Evolutionary conservation across 129 eudicot species (phyloP).

Genomic region (Flaveria linearis): DNA sequence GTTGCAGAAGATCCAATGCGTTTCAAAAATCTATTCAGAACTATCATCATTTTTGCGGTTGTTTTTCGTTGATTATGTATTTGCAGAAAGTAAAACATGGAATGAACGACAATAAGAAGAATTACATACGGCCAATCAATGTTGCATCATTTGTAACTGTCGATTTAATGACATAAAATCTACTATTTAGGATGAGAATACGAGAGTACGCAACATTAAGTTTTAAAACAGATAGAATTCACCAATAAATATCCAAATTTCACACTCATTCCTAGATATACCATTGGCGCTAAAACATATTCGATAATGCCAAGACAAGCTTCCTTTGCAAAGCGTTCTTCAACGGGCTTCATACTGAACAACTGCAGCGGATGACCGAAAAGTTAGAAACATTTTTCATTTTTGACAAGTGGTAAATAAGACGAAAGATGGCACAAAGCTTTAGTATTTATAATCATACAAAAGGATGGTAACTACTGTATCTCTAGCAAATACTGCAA

Average conservation of each 20-base stretch:
- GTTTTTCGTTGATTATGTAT: background rate
- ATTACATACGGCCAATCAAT: background rate
- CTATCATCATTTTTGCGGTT: background rate
- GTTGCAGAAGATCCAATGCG: background rate
- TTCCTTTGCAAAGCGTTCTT: constrained; percentile 24
- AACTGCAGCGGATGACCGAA: constrained; percentile 51
- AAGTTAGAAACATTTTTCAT: background rate
- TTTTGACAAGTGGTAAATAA: background rate
- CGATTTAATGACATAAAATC: background rate
- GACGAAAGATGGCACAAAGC: background rate
- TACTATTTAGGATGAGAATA: background rate
- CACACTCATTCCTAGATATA: constrained; percentile 25
- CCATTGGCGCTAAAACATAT: constrained; percentile 18
- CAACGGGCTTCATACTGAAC: constrained; percentile 92
- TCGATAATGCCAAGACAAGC: constrained; percentile 13
- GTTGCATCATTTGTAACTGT: background rate
- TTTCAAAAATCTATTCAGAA: background rate
- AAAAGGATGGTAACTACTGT: background rate
- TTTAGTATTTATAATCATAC: background rate
- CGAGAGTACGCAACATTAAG: constrained; percentile 7
- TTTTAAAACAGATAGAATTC: background rate
- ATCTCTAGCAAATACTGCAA: background rate
- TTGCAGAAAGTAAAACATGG: background rate
- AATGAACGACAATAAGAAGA: background rate
- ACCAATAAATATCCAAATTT: constrained; percentile 22